Evolutionary conservation across 1,139 yeast species (phyloP), one percentile per base, ranked within the genome.

Genomic region (Spencermartinsiella ligniputridi): DNA sequence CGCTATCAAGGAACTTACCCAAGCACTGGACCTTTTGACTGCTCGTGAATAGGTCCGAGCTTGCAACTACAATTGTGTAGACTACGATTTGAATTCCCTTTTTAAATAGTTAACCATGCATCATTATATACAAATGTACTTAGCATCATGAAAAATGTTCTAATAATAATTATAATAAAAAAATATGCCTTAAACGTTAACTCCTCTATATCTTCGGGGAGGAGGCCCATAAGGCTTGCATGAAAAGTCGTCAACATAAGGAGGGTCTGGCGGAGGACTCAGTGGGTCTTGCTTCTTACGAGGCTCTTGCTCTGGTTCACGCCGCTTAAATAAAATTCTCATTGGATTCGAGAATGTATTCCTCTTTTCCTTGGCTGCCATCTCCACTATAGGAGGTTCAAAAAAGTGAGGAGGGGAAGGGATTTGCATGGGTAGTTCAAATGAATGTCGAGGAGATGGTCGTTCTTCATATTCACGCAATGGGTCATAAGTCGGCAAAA

Each of bases 1-100:
- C 0, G 97, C 97, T 0, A 78, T 83, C 40, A 68, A 67, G n/a
- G 95, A 92, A 63, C 70, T 92, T 35, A 66, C 69, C 34, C 61
- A 70, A 21, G 96, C 96, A 0, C 67, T 90, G 44, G 74, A 50
- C 1, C 42, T 61, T n/a, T 53, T 66, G 20, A 47, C 9, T 37
- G 40, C 24, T 13, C 17, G 37, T 17, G 9, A 6, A 22, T 22
- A 22, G 25, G 25, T n/a, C n/a, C n/a, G n/a, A n/a, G n/a, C n/a
- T n/a, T n/a, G n/a, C n/a, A n/a, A n/a, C n/a, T n/a, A n/a, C n/a
- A n/a, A n/a, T n/a, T n/a, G n/a, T n/a, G n/a, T n/a, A n/a, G n/a
- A n/a, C n/a, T n/a, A n/a, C n/a, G n/a, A n/a, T n/a, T n/a, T n/a
- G n/a, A n/a, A n/a, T n/a, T n/a, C n/a, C n/a, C n/a, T n/a, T n/a